Conservation (phyloP, 805 yeast species). For the Ogataea pignaliae region DNA sequence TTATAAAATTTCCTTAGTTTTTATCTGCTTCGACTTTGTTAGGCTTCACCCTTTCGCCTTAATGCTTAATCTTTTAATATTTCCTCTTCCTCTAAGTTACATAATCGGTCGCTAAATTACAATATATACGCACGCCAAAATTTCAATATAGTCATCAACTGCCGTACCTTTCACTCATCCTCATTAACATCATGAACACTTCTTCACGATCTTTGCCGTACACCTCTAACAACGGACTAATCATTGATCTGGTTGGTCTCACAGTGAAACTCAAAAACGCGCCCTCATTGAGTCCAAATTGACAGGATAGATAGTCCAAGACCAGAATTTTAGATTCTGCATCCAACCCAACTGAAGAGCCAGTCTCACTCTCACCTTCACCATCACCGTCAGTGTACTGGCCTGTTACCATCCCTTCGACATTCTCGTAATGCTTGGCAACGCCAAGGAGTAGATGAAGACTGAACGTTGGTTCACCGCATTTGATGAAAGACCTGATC, state of each 20-base stretch:
- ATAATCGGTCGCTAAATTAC: too few species aligned
- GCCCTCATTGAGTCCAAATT: neutral
- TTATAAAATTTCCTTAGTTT: neutral
- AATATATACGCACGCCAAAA: too few species aligned
- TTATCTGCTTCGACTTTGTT: neutral
- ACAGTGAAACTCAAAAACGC: slow-evolving; percentile 8
- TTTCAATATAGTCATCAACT: too few species aligned
- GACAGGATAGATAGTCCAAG: slow-evolving; percentile 9
- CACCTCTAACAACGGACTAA: neutral
- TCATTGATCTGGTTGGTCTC: slow-evolving; percentile 8
- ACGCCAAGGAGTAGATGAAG: slow-evolving; percentile 9
- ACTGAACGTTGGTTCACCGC: slow-evolving; percentile 9
- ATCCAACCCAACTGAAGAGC: too few species aligned
- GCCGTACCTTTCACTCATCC: too few species aligned
- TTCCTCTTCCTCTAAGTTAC: too few species aligned
- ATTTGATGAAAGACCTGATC: slow-evolving; percentile 7
- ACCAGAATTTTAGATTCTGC: slow-evolving; percentile 6
- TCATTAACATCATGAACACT: too few species aligned
- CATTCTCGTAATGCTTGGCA: slow-evolving; percentile 8
- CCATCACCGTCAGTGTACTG: too few species aligned
- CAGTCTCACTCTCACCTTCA: neutral
- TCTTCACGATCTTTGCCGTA: neutral
- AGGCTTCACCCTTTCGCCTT: too few species aligned
- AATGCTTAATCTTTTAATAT: too few species aligned
- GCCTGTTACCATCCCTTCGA: neutral